Percentiles rank a stretch among this genome's conserved stretches.
Conservation (phyloP, 305 asterid genomes). For the Euphrasia arctica region DNA sequence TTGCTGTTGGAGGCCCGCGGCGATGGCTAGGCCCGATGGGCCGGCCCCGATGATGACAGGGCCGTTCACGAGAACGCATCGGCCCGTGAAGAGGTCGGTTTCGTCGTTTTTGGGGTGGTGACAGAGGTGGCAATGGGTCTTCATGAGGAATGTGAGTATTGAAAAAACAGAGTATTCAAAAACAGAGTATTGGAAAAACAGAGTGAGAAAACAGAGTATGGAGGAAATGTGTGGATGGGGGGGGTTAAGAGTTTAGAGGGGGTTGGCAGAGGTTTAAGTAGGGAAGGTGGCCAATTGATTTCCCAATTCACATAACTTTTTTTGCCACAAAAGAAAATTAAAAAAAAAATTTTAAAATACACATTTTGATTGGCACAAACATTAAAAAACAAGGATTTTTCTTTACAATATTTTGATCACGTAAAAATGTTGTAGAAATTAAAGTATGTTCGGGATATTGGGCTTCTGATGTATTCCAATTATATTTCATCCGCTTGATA, state of each 20-base stretch:
- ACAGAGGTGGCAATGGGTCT: conserved; percentile 34
- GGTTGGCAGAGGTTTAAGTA: conserved; percentile 50
- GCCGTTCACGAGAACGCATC: conserved; percentile 80
- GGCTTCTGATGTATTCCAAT: too few relatives aligned
- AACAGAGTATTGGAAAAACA: conserved; percentile 24
- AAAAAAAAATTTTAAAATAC: too few relatives aligned
- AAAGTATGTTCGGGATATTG: too few relatives aligned
- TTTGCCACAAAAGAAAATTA: too few relatives aligned
- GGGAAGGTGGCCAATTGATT: conserved; percentile 17
- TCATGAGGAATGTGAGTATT: background rate
- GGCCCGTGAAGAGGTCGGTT: conserved; percentile 43
- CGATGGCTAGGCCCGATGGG: conserved; percentile 88
- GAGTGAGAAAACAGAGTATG: too few relatives aligned
- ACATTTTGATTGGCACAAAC: too few relatives aligned
- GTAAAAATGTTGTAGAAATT: too few relatives aligned
- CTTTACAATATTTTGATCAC: too few relatives aligned
- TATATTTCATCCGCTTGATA: too few relatives aligned
- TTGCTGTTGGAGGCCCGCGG: conserved; percentile 67
- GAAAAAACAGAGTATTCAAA: background rate
- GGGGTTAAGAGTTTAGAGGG: conserved; percentile 31
- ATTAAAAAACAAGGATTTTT: too few relatives aligned
- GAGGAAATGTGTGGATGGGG: conserved; percentile 64
- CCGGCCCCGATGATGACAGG: conserved; percentile 92
- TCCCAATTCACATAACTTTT: background rate
- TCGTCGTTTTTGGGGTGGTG: conserved; percentile 39